A percentile compares a stretch with the other conserved stretches of the same genome.
Evolutionary conservation across 495 filamentous ascomycete species (phyloP).

Genomic region (Tetracladium setigerum): DNA sequence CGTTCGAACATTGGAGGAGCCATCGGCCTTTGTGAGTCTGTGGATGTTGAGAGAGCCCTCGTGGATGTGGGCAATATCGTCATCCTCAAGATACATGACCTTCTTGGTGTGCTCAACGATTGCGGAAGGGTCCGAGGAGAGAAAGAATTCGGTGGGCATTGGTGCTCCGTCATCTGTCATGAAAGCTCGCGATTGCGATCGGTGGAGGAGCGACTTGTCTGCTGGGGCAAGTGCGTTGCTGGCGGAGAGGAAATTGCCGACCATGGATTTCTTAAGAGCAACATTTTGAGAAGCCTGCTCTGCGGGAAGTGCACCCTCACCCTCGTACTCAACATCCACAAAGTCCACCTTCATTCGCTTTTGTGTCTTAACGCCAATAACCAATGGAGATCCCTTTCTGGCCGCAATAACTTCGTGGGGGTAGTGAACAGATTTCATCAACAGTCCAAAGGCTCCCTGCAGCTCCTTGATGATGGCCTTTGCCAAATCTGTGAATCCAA

Average conservation of each 20-base stretch:
- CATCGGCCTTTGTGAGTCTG: slow-evolving; percentile 92
- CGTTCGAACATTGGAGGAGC: slow-evolving; percentile 88
- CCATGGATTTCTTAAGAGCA: slow-evolving; percentile 74
- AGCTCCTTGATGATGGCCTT: slow-evolving; percentile 98
- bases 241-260: slow-evolving; percentile 47
- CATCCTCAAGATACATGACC: slow-evolving; percentile 97
- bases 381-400: slow-evolving; percentile 93
- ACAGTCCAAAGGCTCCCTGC: slow-evolving; percentile 91
- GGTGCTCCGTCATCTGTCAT: slow-evolving; percentile 95
- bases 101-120: slow-evolving; percentile 99
- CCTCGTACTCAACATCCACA: slow-evolving; percentile 93
- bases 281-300: slow-evolving; percentile 96
- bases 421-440: slow-evolving; percentile 97
- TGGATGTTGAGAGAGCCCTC: slow-evolving; percentile 98
- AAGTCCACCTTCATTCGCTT: slow-evolving; percentile 99
- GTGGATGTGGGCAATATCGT: slow-evolving; percentile 98
- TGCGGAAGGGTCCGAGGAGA: slow-evolving; percentile 95
- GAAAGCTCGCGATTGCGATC: slow-evolving; percentile 96
- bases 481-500: slow-evolving; percentile 91
- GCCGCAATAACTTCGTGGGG: slow-evolving; percentile 97
- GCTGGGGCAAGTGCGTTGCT: slow-evolving; percentile 73
- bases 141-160: slow-evolving; percentile 97
- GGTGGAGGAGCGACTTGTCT: slow-evolving; percentile 95
- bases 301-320: slow-evolving; percentile 79
- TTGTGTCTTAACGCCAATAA: slow-evolving; percentile 89